These are phyloP conservation scores for Suillus subalutaceus DNA, from an alignment of 768 basidiomycete species.

Conservation along the genomic window DNA sequence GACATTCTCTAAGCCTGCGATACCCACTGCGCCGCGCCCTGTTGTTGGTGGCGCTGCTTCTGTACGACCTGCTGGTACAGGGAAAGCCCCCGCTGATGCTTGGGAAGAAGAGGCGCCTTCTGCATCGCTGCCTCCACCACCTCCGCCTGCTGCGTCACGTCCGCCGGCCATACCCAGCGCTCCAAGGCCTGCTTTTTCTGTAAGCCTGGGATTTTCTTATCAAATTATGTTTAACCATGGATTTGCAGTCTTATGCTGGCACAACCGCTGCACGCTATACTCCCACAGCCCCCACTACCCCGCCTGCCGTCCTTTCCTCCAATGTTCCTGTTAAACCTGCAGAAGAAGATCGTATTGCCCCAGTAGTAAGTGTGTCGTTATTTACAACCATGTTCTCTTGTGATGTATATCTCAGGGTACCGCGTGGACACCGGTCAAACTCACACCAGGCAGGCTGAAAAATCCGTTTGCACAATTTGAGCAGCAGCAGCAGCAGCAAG, in stretches of 20 bases:
- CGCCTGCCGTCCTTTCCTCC: conserved; percentile 46
- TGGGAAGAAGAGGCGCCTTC: conserved; percentile 58
- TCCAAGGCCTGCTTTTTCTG: conserved; percentile 44
- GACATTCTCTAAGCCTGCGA: conserved; percentile 32
- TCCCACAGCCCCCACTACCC: conserved; percentile 33
- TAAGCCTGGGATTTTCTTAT: conserved; percentile 26
- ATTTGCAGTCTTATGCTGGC: conserved; percentile 19
- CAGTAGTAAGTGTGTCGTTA: conserved; percentile 49
- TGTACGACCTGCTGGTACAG: conserved; percentile 39
- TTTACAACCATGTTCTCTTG: background rate
- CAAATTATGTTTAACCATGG: conserved; percentile 10
- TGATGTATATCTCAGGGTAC: conserved; percentile 53
- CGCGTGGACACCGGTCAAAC: conserved; percentile 83
- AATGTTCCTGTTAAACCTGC: conserved; percentile 64
- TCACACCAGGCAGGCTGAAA: conserved; percentile 85
- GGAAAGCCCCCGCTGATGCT: conserved; percentile 53
- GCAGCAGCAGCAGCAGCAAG: conserved; percentile 41
- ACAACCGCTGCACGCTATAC: conserved; percentile 21
- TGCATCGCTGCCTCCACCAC: conserved; percentile 42
- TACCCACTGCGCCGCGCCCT: conserved; percentile 48
- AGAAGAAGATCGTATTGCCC: conserved; percentile 82
- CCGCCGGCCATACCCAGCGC: conserved; percentile 49
- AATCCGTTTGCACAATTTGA: conserved; percentile 77
- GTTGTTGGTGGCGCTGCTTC: conserved; percentile 49
- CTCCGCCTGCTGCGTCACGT: conserved; percentile 48